Percentiles rank a stretch among this genome's conserved stretches.
Evolutionary conservation across 805 yeast genomes (phyloP).

Genomic region (Suhomyces xylopsoci): DNA sequence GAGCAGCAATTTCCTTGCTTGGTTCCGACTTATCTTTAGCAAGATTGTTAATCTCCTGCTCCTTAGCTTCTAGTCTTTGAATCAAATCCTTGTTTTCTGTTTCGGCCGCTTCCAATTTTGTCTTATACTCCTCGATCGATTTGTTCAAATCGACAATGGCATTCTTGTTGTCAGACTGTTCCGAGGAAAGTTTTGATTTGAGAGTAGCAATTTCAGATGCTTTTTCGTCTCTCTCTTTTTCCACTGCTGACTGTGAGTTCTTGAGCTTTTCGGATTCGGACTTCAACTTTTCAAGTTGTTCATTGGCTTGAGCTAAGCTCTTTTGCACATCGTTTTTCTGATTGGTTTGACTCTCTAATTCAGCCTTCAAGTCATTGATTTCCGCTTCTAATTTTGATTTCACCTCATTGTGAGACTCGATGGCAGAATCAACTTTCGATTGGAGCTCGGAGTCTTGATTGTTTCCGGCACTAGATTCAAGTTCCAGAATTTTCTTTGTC

Average conservation of each 20-base stretch:
- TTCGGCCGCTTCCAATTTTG: background rate
- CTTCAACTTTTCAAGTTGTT: background rate
- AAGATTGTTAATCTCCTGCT: background rate
- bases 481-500: background rate
- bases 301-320: background rate
- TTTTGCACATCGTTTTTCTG: background rate
- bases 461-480: background rate
- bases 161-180: background rate
- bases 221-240: background rate
- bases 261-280: background rate
- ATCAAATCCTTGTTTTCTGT: background rate
- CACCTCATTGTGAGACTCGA: background rate
- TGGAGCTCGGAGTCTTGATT: background rate
- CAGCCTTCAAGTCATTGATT: background rate
- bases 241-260: background rate
- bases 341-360: background rate
- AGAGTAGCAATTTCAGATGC: background rate
- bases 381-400: background rate
- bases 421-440: background rate
- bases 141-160: background rate
- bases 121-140: background rate
- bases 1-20: background rate
- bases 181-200: background rate
- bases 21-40: background rate
- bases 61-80: slow-evolving; percentile 1